A percentile compares a stretch with the other conserved stretches of the same genome.
Evolutionary conservation across 257 asterid species (phyloP).

Genomic region (Solanum gracilifrons): DNA sequence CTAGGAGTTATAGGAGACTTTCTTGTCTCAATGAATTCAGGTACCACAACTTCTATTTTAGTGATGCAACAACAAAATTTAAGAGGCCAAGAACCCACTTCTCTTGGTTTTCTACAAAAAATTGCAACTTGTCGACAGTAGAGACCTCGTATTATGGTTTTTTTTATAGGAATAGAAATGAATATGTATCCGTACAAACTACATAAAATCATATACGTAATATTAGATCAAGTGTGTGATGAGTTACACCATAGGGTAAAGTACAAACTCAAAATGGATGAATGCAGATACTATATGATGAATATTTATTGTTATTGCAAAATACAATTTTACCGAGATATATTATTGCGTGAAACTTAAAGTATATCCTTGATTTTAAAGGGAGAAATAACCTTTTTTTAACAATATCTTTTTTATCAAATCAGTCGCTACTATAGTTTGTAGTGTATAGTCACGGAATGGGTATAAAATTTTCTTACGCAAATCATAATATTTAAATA

Average conservation of each 20-base stretch:
- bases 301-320: too few species aligned
- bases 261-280: background rate
- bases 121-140: background rate
- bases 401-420: background rate
- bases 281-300: background rate
- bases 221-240: background rate
- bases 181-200: background rate
- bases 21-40: conserved; percentile 44
- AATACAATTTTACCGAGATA: background rate
- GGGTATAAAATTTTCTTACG: background rate
- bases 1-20: conserved; percentile 74
- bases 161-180: background rate
- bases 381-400: background rate
- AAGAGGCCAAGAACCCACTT: conserved; percentile 30
- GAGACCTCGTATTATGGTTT: background rate
- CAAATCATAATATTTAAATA: background rate
- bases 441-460: background rate
- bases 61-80: conserved; percentile 71
- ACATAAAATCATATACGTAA: too few species aligned
- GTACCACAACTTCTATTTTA: conserved; percentile 36
- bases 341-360: too few species aligned
- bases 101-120: background rate
- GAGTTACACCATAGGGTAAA: background rate
- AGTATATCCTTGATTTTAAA: background rate
- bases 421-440: background rate